A percentile compares a stretch with the other conserved stretches of the same genome.
phyloP scores from a whole-genome alignment of 176 grass and related monocot genomes.

The barley (Hordeum vulgare) region DNA sequence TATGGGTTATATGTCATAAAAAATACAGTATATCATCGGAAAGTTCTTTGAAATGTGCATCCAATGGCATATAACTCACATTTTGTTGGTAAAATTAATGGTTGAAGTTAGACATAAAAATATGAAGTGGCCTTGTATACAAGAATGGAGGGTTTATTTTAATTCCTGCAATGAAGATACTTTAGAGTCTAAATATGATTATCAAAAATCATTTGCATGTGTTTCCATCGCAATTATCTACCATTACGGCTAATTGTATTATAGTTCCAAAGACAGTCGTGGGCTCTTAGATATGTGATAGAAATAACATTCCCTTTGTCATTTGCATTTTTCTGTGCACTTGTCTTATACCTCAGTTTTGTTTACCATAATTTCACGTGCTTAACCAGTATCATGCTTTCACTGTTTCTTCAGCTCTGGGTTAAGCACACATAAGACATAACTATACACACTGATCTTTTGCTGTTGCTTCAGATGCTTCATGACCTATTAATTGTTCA shows the following conservation, averaged over 20 bases:
- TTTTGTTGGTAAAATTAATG: too few relatives aligned
- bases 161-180: neutral
- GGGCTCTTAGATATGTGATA: neutral
- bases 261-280: neutral
- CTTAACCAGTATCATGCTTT: neutral
- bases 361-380: neutral
- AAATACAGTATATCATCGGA: too few relatives aligned
- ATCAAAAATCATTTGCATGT: neutral
- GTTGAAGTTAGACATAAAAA: too few relatives aligned
- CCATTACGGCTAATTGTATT: neutral
- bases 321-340: neutral
- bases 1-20: too few relatives aligned
- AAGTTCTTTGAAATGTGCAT: too few relatives aligned
- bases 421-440: constrained; percentile 4
- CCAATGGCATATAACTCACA: too few relatives aligned
- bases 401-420: neutral
- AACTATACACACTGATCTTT: neutral
- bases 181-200: neutral
- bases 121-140: too few relatives aligned
- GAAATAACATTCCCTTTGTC: neutral
- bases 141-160: neutral
- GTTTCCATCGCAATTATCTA: neutral
- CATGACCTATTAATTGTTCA: constrained; percentile 3
- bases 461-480: neutral
- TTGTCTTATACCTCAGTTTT: neutral